Conservation (phyloP, 2,329 filamentous ascomycete species). For the Colletotrichum sp. region DNA sequence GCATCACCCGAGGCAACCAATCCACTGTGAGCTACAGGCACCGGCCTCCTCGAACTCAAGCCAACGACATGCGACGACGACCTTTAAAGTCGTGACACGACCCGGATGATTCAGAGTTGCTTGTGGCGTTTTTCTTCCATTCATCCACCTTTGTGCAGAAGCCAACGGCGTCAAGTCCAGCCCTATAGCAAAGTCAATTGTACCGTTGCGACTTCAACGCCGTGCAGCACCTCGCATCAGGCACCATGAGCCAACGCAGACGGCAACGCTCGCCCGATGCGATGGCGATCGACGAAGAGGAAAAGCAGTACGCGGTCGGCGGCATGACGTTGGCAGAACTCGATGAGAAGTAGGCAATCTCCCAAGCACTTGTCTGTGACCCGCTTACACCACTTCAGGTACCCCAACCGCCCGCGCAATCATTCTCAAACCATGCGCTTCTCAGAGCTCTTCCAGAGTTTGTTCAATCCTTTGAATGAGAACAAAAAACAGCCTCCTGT, state of each 20-base stretch:
- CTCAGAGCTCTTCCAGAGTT: slow-evolving; percentile 73
- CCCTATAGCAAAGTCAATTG: neutral
- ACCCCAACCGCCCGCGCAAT: slow-evolving; percentile 83
- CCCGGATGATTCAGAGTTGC: neutral
- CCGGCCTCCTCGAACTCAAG: neutral
- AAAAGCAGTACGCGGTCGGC: slow-evolving; percentile 51
- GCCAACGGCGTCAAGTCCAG: neutral
- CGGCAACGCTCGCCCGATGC: slow-evolving; percentile 34
- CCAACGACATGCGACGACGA: neutral
- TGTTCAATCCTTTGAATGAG: slow-evolving; percentile 83
- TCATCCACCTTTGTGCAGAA: neutral
- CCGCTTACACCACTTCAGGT: slow-evolving; percentile 54
- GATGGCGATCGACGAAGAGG: slow-evolving; percentile 54
- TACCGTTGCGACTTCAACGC: neutral
- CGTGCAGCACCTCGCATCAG: neutral
- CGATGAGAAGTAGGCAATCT: slow-evolving; percentile 44
- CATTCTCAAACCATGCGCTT: slow-evolving; percentile 81
- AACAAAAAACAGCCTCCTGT: slow-evolving; percentile 78
- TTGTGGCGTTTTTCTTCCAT: neutral
- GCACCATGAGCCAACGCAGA: slow-evolving; percentile 36
- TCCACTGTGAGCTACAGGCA: neutral
- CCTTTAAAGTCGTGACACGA: neutral
- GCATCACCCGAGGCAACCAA: slow-evolving; percentile 19
- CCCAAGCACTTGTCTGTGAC: neutral
- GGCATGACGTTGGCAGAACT: slow-evolving; percentile 46